These are phyloP conservation scores for Triticum turgidum DNA, from an alignment of 176 grass and related monocot species.

Conservation along the genomic window DNA sequence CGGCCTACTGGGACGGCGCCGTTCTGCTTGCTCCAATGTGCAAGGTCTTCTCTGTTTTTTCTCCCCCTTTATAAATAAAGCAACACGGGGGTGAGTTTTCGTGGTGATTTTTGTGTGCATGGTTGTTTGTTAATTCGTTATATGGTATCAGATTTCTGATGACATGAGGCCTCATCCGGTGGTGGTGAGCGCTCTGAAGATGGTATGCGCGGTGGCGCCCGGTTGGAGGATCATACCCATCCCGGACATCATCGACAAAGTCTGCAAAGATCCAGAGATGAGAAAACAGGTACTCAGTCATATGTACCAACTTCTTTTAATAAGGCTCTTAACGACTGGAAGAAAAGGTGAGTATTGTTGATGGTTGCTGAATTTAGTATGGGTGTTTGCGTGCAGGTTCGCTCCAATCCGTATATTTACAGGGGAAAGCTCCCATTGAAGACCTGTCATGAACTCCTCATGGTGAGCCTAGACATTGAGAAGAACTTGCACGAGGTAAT, in stretches of 20 bases:
- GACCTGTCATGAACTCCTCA: constrained; percentile 55
- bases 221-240: constrained; percentile 69
- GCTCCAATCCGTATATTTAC: constrained; percentile 57
- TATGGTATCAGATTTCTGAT: constrained; percentile 56
- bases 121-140: not conserved
- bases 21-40: constrained; percentile 70
- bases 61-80: too few relatives aligned
- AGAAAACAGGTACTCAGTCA: constrained; percentile 43
- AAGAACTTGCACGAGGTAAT: constrained; percentile 59
- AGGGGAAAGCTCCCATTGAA: constrained; percentile 62
- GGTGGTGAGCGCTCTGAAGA: constrained; percentile 42
- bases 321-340: not conserved
- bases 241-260: constrained; percentile 59
- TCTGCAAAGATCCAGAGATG: constrained; percentile 50
- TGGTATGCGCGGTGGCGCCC: constrained; percentile 49
- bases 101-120: not conserved
- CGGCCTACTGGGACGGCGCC: constrained; percentile 54
- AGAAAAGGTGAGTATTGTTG: not conserved
- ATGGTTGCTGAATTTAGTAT: not conserved
- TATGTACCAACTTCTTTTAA: too few relatives aligned
- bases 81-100: not conserved
- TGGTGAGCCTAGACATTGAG: constrained; percentile 59
- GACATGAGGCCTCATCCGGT: constrained; percentile 64
- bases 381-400: constrained; percentile 28
- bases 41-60: constrained; percentile 46